Evolutionary conservation across 805 yeast genomes (phyloP), one percentile per base, ranked within the genome.

Genomic region (Lachancea quebecensis): DNA sequence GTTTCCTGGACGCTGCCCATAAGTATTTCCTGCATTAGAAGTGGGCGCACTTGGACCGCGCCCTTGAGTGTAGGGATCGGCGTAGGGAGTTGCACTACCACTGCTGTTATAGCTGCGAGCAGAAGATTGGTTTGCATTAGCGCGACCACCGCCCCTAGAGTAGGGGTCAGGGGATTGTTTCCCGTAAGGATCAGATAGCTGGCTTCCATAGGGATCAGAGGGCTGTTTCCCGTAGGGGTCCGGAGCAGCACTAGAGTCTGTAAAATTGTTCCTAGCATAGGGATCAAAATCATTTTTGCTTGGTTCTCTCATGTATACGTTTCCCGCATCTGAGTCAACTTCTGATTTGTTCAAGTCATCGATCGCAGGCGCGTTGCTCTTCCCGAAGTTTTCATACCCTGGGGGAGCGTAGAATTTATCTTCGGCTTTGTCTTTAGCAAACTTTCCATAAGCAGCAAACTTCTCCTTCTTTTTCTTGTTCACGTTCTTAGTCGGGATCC

Each of bases 381-480:
- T 49, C 10, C 65, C 64, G 36, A 54, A 53, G 35, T 57, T 52
- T 36, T 64, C 67, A 48, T 68, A 68, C 1, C 72, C 72, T 39
- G 62, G 58, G 14, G 74, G 74, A 1, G 73, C 71, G 47, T 64
- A 67, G 28, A 62, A 59, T 38, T 61, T 60, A 41, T 63, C 62
- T 31, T 59, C 56, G 2, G 60, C 57, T 41, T 62, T 65, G 18
- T 72, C 74, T 46, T 66, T 66, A 5, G 80, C 76, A 55, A 64
- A 72, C 21, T 68, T 66, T 1, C 71, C 66, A 50, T 75, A 77
- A 4, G 79, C 79, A 28, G 70, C 66, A 59, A 77, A 70, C 49
- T 70, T 67, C 50, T 69, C 67, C 50, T 67, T 66, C 48, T 68
- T 61, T 36, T 58, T 65, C 37, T 55, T 61, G 2, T 59, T 62